Percentiles rank a stretch among this genome's conserved stretches.
phyloP scores from a whole-genome alignment of 2,329 filamentous ascomycete genomes.

The Polytolypa hystricis region DNA sequence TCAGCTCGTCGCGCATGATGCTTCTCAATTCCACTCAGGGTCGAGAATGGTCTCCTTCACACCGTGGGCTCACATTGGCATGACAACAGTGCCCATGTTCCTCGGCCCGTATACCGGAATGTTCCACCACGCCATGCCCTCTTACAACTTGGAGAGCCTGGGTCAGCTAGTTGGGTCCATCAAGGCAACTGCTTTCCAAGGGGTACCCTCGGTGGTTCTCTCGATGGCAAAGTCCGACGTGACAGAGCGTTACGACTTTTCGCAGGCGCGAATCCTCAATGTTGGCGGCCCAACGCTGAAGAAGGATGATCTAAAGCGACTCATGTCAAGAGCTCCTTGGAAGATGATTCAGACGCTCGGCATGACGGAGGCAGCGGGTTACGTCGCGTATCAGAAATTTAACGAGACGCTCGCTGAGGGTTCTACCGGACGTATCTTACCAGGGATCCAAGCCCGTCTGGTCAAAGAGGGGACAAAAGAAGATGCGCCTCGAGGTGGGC shows the following conservation, averaged over 20 bases:
- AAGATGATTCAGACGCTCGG: constrained; percentile 34
- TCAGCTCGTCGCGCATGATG: constrained; percentile 31
- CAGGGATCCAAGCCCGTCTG: constrained; percentile 31
- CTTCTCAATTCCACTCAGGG: constrained; percentile 24
- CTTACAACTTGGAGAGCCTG: constrained; percentile 28
- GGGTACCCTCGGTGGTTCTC: constrained; percentile 30
- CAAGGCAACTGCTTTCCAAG: constrained; percentile 30
- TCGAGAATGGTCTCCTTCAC: constrained; percentile 32
- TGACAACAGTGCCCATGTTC: constrained; percentile 36
- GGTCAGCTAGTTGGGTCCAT: constrained; percentile 25
- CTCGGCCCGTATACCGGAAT: constrained; percentile 35
- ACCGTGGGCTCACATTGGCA: constrained; percentile 36
- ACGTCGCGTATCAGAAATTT: constrained; percentile 32
- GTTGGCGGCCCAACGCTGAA: constrained; percentile 28
- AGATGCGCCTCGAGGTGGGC: constrained; percentile 26
- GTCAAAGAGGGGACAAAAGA: constrained; percentile 27
- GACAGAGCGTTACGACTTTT: constrained; percentile 28
- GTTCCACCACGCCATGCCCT: constrained; percentile 35
- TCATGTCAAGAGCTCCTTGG: constrained; percentile 27
- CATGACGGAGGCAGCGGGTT: constrained; percentile 37
- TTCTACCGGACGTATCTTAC: constrained; percentile 27
- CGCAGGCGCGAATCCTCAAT: constrained; percentile 26
- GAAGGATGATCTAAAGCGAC: constrained; percentile 22
- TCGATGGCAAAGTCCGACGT: constrained; percentile 28
- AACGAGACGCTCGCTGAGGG: constrained; percentile 24